Evolutionary conservation across 352 stramenopile species (phyloP), one percentile per base, ranked within the genome.

Genomic region (Globisporangium rhizosaccharum): DNA sequence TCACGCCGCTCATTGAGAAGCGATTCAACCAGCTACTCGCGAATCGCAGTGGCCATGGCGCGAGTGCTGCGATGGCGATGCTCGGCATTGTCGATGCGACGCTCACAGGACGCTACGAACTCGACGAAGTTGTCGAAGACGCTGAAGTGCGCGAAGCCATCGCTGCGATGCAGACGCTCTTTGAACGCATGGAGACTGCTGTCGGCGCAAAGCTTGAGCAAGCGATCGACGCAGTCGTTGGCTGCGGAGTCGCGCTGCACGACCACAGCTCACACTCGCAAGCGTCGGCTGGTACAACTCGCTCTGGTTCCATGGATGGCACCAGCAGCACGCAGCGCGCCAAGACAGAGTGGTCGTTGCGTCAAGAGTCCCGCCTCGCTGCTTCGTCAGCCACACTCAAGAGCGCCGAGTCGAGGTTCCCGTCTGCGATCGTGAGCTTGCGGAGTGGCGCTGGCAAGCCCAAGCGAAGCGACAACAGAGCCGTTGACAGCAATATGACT

Each of bases 71-170:
- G 8, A 56, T 75, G 15, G 47, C 56, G 1, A 61, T 81, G 26
- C 23, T 80, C 11, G 64, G 68, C 23, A 66, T 79, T 30, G 46
- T 85, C 23, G 61, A 67, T 12, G 58, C 63, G 15, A 53, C 83
- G 8, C 54, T 59, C 26, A 30, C 39, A 3, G 73, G 71, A 0
- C 55, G 53, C 56, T 72, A 68, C 11, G 28, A 54, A 4, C 53
- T 87, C 2, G 65, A 75, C 23, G 75, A 81, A 33, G 41, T 85
- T 3, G 51, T 85, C 2, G 78, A 85, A 23, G 39, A 54, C 0
- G 62, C 30, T 58, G 79, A 65, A 53, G 47, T 8, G 25, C 57
- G 4, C 49, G 67, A 37, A 56, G 3, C 33, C 46, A n/a, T 11
- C 36, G 55, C 69, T 69, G 41, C 14, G 5, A 15, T 57, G 3